phyloP scores from a whole-genome alignment of 2,329 filamentous ascomycete species.

The Neofusicoccum parvum region DNA sequence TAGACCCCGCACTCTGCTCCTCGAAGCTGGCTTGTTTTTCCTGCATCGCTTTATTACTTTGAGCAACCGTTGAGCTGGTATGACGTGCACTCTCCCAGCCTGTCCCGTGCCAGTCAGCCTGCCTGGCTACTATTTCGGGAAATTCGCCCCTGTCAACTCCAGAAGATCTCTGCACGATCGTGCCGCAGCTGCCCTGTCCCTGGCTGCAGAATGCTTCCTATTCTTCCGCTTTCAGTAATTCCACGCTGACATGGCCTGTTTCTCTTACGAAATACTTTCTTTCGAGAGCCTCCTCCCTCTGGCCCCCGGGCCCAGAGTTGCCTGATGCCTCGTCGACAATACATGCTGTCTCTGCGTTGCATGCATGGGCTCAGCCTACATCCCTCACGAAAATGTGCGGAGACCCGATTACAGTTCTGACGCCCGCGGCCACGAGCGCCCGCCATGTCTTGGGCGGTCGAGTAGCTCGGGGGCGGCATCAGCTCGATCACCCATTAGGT shows the following conservation, averaged over 20 bases:
- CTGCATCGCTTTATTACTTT: constrained; percentile 10
- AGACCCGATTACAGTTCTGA: constrained; percentile 21
- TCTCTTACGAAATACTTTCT: constrained; percentile 5
- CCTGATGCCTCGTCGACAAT: constrained; percentile 1
- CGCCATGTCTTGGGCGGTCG: constrained; percentile 8
- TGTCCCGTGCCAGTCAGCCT: not conserved
- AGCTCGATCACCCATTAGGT: not conserved
- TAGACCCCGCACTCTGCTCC: constrained; percentile 6
- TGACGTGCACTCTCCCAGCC: constrained; percentile 16
- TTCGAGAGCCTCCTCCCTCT: not conserved
- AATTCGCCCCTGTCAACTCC: not conserved
- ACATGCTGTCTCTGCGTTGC: constrained; percentile 11
- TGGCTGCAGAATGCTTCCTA: not conserved
- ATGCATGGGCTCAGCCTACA: constrained; percentile 10
- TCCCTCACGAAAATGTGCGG: constrained; percentile 19
- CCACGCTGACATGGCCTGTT: not conserved
- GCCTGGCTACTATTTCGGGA: constrained; percentile 2
- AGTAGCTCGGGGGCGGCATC: not conserved
- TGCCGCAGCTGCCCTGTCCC: not conserved
- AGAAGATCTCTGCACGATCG: not conserved
- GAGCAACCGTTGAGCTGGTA: constrained; percentile 4
- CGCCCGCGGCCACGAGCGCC: constrained; percentile 3
- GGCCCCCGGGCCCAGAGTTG: not conserved
- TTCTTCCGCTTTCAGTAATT: not conserved
- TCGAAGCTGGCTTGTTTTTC: not conserved